Evolutionary conservation across 2,329 filamentous ascomycete species (phyloP).

Genomic region (Colletotrichum spaethianum): DNA sequence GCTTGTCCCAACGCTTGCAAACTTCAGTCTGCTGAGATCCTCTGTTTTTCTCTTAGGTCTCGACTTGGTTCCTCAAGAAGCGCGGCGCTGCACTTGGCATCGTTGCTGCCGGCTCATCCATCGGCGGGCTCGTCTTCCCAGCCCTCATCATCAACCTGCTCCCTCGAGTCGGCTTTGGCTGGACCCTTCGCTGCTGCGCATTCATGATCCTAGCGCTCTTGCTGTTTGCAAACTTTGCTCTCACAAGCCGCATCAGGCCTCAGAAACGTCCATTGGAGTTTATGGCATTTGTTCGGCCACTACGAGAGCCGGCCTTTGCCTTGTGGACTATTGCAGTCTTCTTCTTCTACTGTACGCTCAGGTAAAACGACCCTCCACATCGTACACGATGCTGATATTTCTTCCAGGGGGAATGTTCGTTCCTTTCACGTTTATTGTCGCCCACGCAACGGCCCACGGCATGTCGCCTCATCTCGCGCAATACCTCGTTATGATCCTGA

Average conservation of each 20-base stretch:
- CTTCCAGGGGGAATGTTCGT: constrained; percentile 38
- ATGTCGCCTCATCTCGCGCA: constrained; percentile 41
- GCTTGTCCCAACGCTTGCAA: no score
- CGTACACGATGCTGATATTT: background rate
- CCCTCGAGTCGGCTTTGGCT: constrained; percentile 52
- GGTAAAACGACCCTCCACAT: background rate
- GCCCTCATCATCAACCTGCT: constrained; percentile 56
- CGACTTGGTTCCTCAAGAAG: constrained; percentile 45
- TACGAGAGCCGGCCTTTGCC: constrained; percentile 48
- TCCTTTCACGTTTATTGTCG: constrained; percentile 43
- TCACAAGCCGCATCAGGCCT: constrained; percentile 46
- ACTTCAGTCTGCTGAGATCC: no score
- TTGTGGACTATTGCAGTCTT: constrained; percentile 49
- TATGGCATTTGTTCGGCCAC: constrained; percentile 49
- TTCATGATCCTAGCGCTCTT: constrained; percentile 54
- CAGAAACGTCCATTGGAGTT: constrained; percentile 39
- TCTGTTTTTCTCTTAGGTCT: constrained; percentile 1
- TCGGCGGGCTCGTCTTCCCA: constrained; percentile 58
- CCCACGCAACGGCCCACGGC: constrained; percentile 44
- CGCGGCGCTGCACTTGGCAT: constrained; percentile 49
- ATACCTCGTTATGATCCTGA: constrained; percentile 47
- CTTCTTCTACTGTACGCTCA: constrained; percentile 44
- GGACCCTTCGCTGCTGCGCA: constrained; percentile 55
- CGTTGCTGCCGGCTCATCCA: constrained; percentile 44
- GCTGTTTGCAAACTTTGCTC: constrained; percentile 48